Percentiles rank a stretch among this genome's conserved stretches.
phyloP scores from a whole-genome alignment of 2,329 filamentous ascomycete genomes.

The Venturia asperata region DNA sequence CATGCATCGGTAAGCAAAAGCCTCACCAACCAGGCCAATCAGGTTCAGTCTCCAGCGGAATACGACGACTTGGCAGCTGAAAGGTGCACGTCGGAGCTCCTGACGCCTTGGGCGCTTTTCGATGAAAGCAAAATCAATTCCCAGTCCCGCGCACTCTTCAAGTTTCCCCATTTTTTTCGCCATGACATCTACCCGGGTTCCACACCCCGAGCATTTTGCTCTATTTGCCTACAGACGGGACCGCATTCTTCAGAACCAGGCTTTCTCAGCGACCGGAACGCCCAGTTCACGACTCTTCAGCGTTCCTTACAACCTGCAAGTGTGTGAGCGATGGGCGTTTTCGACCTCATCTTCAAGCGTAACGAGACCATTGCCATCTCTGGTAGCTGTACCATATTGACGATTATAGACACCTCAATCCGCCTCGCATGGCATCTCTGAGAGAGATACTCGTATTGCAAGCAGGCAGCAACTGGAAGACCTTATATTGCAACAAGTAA shows the following conservation, averaged over 20 bases:
- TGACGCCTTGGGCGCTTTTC: too few relatives aligned
- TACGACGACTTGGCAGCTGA: too few relatives aligned
- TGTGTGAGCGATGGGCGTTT: background rate
- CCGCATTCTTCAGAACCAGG: background rate
- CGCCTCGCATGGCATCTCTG: background rate
- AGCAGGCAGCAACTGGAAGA: background rate
- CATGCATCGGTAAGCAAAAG: too few relatives aligned
- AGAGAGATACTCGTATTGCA: background rate
- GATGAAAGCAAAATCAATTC: too few relatives aligned
- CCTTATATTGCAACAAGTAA: background rate
- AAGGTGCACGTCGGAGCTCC: too few relatives aligned
- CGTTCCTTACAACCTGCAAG: background rate
- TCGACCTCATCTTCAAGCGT: background rate
- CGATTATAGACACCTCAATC: too few relatives aligned
- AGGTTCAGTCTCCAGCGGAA: too few relatives aligned
- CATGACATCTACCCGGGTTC: background rate
- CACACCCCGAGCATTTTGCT: background rate
- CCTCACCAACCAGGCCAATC: too few relatives aligned
- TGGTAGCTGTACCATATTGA: too few relatives aligned
- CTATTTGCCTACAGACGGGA: background rate
- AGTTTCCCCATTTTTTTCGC: background rate
- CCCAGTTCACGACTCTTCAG: background rate
- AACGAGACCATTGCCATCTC: background rate
- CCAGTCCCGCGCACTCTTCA: too few relatives aligned
- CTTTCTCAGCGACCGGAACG: background rate